A percentile compares a stretch with the other conserved stretches of the same genome.
These are phyloP conservation scores for Penicillium nucicola DNA, from an alignment of 495 filamentous ascomycete genomes.

Conservation along the genomic window DNA sequence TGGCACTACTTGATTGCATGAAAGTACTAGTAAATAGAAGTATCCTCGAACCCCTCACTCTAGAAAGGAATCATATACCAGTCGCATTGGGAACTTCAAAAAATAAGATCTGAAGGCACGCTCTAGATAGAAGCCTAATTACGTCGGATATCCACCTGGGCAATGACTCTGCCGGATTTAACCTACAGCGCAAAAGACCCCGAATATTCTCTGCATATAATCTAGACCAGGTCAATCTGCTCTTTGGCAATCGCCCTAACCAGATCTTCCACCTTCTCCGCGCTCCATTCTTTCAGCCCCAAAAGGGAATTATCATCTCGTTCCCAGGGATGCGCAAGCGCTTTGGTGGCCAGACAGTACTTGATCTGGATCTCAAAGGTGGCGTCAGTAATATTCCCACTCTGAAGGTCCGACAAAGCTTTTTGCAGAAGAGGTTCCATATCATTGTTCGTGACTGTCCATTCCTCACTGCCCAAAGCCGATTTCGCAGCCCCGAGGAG, in stretches of 20 bases:
- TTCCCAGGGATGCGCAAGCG: constrained; percentile 17
- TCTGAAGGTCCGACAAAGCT: constrained; percentile 14
- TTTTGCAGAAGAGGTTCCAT: constrained; percentile 14
- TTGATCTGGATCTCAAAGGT: constrained; percentile 19
- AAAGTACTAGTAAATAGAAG: no score
- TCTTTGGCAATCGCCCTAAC: constrained; percentile 3
- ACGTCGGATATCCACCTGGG: no score
- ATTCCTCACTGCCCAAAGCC: constrained; percentile 10
- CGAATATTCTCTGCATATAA: no score
- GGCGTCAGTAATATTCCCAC: constrained; percentile 10
- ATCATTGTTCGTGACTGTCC: constrained; percentile 7
- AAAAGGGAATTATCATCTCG: constrained; percentile 17
- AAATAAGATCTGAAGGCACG: no score
- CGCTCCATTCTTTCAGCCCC: constrained; percentile 12
- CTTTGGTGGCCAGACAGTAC: constrained; percentile 16
- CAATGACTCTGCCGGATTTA: no score
- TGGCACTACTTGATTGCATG: no score
- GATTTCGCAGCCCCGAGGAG: constrained; percentile 7
- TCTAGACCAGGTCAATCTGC: no score
- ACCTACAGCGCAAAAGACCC: no score
- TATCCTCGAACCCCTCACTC: no score
- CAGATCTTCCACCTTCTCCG: constrained; percentile 9
- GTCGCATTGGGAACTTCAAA: no score
- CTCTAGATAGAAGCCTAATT: no score
- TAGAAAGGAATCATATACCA: no score